A percentile compares a stretch with the other conserved stretches of the same genome.
phyloP scores from a whole-genome alignment of 352 stramenopile genomes.

The Phytophthora brassicae region DNA sequence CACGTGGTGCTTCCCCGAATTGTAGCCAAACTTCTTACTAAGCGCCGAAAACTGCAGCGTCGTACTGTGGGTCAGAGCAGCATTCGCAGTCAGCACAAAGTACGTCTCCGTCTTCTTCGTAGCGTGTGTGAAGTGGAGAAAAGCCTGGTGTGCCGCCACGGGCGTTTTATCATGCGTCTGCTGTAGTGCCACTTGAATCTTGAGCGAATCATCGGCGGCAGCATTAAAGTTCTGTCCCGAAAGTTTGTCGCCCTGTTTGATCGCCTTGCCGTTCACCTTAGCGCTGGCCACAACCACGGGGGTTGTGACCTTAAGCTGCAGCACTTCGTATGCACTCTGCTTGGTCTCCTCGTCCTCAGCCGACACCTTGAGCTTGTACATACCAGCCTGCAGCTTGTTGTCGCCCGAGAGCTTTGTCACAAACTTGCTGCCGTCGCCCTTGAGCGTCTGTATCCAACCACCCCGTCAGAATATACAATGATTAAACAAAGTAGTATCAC shows the following conservation, averaged over 20 bases:
- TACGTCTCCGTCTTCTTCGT: constrained; percentile 64
- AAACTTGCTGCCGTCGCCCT: constrained; percentile 65
- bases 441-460: constrained; percentile 45
- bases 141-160: constrained; percentile 72
- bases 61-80: constrained; percentile 36
- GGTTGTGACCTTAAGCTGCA: constrained; percentile 79
- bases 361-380: constrained; percentile 86
- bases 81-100: constrained; percentile 66
- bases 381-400: constrained; percentile 51
- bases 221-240: constrained; percentile 56
- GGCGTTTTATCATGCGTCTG: constrained; percentile 54
- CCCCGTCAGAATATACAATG: neutral
- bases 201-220: constrained; percentile 53
- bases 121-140: constrained; percentile 71
- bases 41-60: constrained; percentile 61
- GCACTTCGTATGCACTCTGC: constrained; percentile 53
- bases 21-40: constrained; percentile 83
- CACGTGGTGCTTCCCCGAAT: constrained; percentile 65
- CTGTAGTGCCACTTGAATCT: constrained; percentile 62
- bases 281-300: constrained; percentile 57
- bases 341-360: constrained; percentile 43
- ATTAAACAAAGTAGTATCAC: neutral
- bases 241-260: constrained; percentile 61
- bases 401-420: constrained; percentile 41
- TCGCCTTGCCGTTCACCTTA: constrained; percentile 51